phyloP scores from a whole-genome alignment of 1,284 basidiomycete species.

The Termitomyces sp. region DNA sequence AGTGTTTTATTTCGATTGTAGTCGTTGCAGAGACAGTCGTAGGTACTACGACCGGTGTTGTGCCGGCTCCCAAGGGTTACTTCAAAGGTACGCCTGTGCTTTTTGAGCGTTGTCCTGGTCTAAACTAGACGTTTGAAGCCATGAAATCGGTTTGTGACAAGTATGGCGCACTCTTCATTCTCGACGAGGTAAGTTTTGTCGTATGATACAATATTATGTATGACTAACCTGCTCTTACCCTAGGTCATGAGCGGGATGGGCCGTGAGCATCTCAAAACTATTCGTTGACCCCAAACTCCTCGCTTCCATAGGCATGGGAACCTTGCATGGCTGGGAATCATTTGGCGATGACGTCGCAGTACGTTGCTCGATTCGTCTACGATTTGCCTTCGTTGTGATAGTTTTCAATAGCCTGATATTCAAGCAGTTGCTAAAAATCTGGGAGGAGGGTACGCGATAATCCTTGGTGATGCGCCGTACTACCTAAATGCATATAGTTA shows the following conservation, averaged over 20 bases:
- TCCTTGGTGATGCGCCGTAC: background rate
- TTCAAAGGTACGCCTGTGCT: slow-evolving; percentile 40
- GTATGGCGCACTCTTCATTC: slow-evolving; percentile 80
- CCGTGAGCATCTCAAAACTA: slow-evolving; percentile 38
- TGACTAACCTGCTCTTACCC: background rate
- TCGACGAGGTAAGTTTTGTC: slow-evolving; percentile 56
- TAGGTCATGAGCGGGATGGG: slow-evolving; percentile 76
- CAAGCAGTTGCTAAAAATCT: slow-evolving; percentile 85
- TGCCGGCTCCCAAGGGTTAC: slow-evolving; percentile 74
- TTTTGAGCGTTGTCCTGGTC: background rate
- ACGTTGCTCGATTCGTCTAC: slow-evolving; percentile 12
- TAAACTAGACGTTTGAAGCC: slow-evolving; percentile 28
- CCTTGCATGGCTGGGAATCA: slow-evolving; percentile 80
- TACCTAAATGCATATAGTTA: slow-evolving; percentile 44
- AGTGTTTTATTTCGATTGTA: slow-evolving; percentile 23
- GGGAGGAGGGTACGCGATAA: slow-evolving; percentile 65
- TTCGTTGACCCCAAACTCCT: slow-evolving; percentile 2
- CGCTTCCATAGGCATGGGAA: slow-evolving; percentile 64
- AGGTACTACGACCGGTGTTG: slow-evolving; percentile 75
- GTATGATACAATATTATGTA: background rate
- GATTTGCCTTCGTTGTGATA: background rate
- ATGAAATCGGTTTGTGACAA: slow-evolving; percentile 87
- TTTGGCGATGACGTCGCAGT: slow-evolving; percentile 66
- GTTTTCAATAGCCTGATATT: slow-evolving; percentile 54
- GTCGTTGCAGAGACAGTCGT: slow-evolving; percentile 81